phyloP scores from a whole-genome alignment of 805 yeast species.

The Candida pseudoglaebosa region DNA sequence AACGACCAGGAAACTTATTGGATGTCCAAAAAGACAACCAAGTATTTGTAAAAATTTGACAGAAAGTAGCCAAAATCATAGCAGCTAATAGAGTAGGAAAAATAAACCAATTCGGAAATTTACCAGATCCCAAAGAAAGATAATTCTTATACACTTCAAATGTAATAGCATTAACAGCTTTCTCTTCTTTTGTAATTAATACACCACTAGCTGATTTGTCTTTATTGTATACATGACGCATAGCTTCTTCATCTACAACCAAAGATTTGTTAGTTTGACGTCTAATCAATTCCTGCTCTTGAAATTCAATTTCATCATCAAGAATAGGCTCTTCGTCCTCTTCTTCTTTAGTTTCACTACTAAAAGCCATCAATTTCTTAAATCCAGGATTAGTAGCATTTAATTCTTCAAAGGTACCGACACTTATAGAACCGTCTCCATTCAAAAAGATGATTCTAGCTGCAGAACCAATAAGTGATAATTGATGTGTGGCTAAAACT shows the following conservation, averaged over 20 bases:
- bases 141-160: slow-evolving; percentile 48
- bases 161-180: slow-evolving; percentile 54
- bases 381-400: slow-evolving; percentile 21
- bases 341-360: slow-evolving; percentile 14
- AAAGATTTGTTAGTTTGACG: slow-evolving; percentile 11
- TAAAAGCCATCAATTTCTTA: slow-evolving; percentile 24
- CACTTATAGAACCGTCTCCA: slow-evolving; percentile 28
- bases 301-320: slow-evolving; percentile 14
- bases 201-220: slow-evolving; percentile 20
- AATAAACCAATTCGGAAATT: slow-evolving; percentile 23
- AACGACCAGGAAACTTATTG: slow-evolving; percentile 42
- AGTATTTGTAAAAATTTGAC: slow-evolving; percentile 57
- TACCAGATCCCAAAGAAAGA: slow-evolving; percentile 53
- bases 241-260: slow-evolving; percentile 30
- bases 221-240: slow-evolving; percentile 26
- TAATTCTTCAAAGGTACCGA: slow-evolving; percentile 27
- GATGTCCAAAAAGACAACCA: slow-evolving; percentile 86
- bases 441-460: slow-evolving; percentile 27
- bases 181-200: slow-evolving; percentile 46
- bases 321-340: slow-evolving; percentile 13
- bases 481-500: slow-evolving; percentile 36
- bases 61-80: slow-evolving; percentile 42
- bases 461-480: slow-evolving; percentile 30
- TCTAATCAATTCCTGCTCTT: slow-evolving; percentile 15
- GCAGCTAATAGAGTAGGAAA: slow-evolving; percentile 18